Base-by-base conservation (phyloP, 768 basidiomycete species). In the Exsudoporus frostii region DNA sequence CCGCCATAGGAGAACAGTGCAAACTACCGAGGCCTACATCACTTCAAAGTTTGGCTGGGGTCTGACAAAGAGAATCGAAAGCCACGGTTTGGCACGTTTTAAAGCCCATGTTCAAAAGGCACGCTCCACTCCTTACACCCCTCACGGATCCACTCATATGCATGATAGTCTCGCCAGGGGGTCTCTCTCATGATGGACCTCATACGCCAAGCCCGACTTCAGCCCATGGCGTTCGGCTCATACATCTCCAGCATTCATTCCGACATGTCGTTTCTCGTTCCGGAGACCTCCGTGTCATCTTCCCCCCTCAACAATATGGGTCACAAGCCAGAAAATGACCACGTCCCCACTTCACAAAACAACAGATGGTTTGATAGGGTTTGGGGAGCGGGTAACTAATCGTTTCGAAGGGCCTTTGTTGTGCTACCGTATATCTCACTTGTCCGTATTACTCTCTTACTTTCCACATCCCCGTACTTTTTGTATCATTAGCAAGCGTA, bases 11-110 rank as follows among this genome's bases (percentile, higher is more conserved):
- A 83, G 84, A 81, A 93, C 91, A 3, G 51, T 88, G 46, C 94
- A 96, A 69, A 84, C 81, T 17, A 95, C 91, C 3, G 91, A 94
- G 57, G 94, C 90, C 4, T 78, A 89, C 55, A 84, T 96, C 51
- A 75, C 87, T n/a, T 96, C 93, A 46, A 82, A 85, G 42, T 88
- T 96, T 60, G 94, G 94, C 10, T 95, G 93, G 85, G 88, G 90
- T 24, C 79, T 95, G 37, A 90, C 92, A 4, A 90, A 84, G 69
- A 76, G 82, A 53, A 93, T 96, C 42, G 94, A 97, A 71, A 88
- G 75, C 50, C 90, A 92, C 60, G 94, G 92, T 19, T 70, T 93
- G 48, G 83, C 82, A 11, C 83, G 82, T 56, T 94, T 96, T 74
- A 92, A 94, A 69, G 82, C 86, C 17, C 90, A 97, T 64, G 76